Percentiles rank a stretch among this genome's conserved stretches.
Evolutionary conservation across 768 basidiomycete species (phyloP).

Genomic region (Zangia roseola): DNA sequence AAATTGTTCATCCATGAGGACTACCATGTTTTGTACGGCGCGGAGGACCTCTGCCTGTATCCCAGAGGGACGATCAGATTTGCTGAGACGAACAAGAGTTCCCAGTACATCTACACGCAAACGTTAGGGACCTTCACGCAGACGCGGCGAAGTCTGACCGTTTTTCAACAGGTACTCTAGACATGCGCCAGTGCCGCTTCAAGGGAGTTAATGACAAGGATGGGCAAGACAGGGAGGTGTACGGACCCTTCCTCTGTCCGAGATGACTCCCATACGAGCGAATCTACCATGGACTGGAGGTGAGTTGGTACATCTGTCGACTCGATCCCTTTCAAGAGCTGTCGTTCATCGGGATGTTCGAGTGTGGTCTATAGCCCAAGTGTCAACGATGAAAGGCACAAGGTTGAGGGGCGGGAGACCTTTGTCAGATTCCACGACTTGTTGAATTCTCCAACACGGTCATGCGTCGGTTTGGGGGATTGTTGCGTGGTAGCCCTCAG

Average conservation of each 20-base stretch:
- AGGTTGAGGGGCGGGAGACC: constrained; percentile 37
- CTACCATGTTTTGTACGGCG: constrained; percentile 86
- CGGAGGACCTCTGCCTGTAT: constrained; percentile 88
- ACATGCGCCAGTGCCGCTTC: constrained; percentile 82
- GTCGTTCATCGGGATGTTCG: constrained; percentile 86
- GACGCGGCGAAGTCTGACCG: constrained; percentile 42
- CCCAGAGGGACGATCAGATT: constrained; percentile 83
- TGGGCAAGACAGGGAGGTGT: not conserved
- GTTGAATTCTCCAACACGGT: constrained; percentile 72
- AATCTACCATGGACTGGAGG: constrained; percentile 79
- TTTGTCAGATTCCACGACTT: constrained; percentile 75
- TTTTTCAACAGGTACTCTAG: constrained; percentile 91
- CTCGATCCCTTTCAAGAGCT: constrained; percentile 75
- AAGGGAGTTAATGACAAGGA: constrained; percentile 11
- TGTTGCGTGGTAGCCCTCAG: constrained; percentile 44
- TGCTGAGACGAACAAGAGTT: constrained; percentile 81
- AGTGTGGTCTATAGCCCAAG: constrained; percentile 67
- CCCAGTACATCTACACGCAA: constrained; percentile 67
- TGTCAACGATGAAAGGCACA: constrained; percentile 2
- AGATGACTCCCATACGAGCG: constrained; percentile 82
- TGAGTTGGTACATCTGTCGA: constrained; percentile 79
- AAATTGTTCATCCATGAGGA: constrained; percentile 90
- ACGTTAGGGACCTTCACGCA: not conserved
- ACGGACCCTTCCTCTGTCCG: constrained; percentile 86
- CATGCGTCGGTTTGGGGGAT: constrained; percentile 50